Evolutionary conservation across 225 moss, liverwort and hornwort genomes (phyloP), one percentile per base, ranked within the genome.

Genomic region (Bryoerythrophyllum caledonicum): DNA sequence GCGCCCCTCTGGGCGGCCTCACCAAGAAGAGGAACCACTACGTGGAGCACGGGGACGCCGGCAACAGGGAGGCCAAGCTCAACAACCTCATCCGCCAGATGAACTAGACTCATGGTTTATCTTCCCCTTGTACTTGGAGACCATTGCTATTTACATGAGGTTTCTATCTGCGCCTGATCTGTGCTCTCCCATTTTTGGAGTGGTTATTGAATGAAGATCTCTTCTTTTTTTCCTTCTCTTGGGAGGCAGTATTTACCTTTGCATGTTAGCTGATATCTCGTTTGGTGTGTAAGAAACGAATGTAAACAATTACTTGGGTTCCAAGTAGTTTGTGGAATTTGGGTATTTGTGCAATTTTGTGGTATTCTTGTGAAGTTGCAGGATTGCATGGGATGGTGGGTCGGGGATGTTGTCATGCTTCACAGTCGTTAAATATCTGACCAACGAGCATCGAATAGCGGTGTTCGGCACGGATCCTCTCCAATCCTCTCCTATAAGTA

Each of bases 31-130:
- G 92, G 32, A 85, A 79, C 34, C 86, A 88, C 64, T 88, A 86
- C 25, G 82, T 90, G 43, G 86, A 87, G 65, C 79, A 74, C 53
- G 88, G 88, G 60, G 91, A 92, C 41, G 83, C 88, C 46, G 92
- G 92, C 63, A 89, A 92, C 79, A 81, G 92, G 67, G 83, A 85
- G 68, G 78, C 81, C 24, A 87, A 85, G 73, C 65, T 92, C 65
- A 90, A 92, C 77, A 90, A 90, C 62, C 90, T 92, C 48, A 67
- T 92, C 48, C 79, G 80, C 43, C 80, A 89, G 86, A 92, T 92
- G 92, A 92, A 90, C 60, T 92, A 83, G 81, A 79, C 65, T 65
- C 26, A 14, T 34, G 25, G 58, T 30, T 34, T 19, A 6, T 3
- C 57, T 19, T 14, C 55, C 34, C 59, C 34, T 7, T 60, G 32